phyloP scores from a whole-genome alignment of 1,139 yeast species.

The Trichomonascaceae sp. region DNA sequence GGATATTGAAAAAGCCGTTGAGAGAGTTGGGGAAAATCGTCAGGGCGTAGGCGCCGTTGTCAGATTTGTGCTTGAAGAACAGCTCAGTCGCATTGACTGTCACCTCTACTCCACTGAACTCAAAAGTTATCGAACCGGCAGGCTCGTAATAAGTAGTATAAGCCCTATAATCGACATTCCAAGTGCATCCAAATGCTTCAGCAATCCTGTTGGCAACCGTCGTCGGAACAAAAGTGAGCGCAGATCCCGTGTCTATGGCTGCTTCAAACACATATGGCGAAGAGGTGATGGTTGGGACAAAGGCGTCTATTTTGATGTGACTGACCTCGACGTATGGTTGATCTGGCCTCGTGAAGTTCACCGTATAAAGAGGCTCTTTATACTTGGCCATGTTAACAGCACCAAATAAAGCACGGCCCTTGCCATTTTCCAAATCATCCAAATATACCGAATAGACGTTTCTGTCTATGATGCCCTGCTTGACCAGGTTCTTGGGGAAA shows the following conservation, averaged over 20 bases:
- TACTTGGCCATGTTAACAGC: constrained; percentile 47
- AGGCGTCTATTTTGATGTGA: neutral
- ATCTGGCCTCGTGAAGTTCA: constrained; percentile 1
- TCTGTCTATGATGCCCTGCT: constrained; percentile 41
- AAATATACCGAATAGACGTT: constrained; percentile 39
- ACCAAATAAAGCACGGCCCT: constrained; percentile 42
- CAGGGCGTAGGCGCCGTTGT: neutral
- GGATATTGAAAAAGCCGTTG: constrained; percentile 23
- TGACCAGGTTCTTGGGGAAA: constrained; percentile 20
- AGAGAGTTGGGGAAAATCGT: neutral
- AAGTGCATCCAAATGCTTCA: neutral
- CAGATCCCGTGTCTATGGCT: constrained; percentile 24
- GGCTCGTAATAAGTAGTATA: neutral
- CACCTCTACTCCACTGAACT: constrained; percentile 39
- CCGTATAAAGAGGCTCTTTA: constrained; percentile 31
- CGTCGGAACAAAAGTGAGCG: constrained; percentile 9
- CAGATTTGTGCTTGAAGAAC: neutral
- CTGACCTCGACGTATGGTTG: neutral
- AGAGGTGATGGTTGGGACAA: constrained; percentile 9
- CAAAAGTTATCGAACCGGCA: neutral
- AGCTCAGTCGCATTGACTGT: constrained; percentile 39
- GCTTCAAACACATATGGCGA: constrained; percentile 10
- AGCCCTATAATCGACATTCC: neutral
- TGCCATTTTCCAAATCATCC: constrained; percentile 18
- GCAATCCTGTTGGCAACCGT: neutral